Evolutionary conservation across 106 monocot genomes (phyloP), one percentile per base, ranked within the genome.

Genomic region (Acorus gramineus): DNA sequence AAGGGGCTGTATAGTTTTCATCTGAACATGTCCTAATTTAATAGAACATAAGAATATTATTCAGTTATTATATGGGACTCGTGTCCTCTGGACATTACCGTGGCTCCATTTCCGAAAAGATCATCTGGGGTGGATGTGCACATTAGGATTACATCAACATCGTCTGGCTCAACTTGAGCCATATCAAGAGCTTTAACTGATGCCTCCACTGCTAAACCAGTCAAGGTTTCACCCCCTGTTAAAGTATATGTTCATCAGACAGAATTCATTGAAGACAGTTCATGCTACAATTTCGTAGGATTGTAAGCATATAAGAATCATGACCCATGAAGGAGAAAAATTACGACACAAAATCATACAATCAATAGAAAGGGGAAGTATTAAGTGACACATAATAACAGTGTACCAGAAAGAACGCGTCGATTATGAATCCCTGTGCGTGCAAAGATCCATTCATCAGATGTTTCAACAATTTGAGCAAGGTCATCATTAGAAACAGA

Each of bases 361-460:
- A 28, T 28, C 28, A 28, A 28, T 28, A 28, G 28, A 28, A 28
- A 28, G 28, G 0, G 28, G 28, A 28, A 28, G 28, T 28, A 28
- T 28, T 28, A 28, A 28, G 28, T 28, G 28, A 28, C 28, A 28
- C 28, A 28, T 0, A 28, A 28, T 28, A 28, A 28, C 28, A 28
- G 1, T 28, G 28, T 86, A 92, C 86, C 83, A 78, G 87, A 72
- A 69, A 95, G 77, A 71, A 95, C 78, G 47, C 89, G 77, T 47
- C 90, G 73, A 63, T 82, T 82, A 48, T 74, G 84, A 65, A 95
- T 90, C 63, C 95, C 95, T 11, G 95, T 95, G 5, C 90, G 95
- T 61, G 82, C 86, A 69, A 86, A 84, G 61, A 95, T 95, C 95
- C 94, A 95, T 60, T 95, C 95, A 79, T 95, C 95, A 51, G 84